Percentiles rank a stretch among this genome's conserved stretches.
phyloP scores from a whole-genome alignment of 139 green algal genomes.

The Asterochloris erici region DNA sequence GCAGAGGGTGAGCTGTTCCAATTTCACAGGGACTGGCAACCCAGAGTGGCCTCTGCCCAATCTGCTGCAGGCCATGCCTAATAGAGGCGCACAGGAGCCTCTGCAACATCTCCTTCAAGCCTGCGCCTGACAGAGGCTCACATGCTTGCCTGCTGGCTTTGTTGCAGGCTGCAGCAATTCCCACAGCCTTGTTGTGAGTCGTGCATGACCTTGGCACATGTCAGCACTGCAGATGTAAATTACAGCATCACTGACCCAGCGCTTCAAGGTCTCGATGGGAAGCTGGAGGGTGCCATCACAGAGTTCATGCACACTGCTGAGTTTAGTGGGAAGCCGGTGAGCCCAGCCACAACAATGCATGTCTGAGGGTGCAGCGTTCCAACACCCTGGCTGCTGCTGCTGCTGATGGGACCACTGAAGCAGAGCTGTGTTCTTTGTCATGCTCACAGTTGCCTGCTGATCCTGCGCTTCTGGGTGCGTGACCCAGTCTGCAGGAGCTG shows the following conservation, averaged over 20 bases:
- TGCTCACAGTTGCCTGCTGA: not conserved
- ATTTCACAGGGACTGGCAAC: not conserved
- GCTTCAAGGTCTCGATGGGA: slow-evolving; percentile 49
- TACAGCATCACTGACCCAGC: slow-evolving; percentile 35
- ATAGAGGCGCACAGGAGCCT: not conserved
- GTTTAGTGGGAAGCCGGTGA: slow-evolving; percentile 71
- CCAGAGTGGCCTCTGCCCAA: not conserved
- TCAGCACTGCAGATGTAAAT: no score
- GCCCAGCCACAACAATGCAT: not conserved
- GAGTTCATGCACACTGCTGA: slow-evolving; percentile 58
- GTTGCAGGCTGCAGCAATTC: slow-evolving; percentile 15
- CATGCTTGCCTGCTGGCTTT: not conserved
- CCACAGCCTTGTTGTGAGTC: not conserved
- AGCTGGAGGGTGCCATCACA: slow-evolving; percentile 40
- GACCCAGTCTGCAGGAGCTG: not conserved
- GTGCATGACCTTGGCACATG: no score
- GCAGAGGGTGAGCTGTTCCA: slow-evolving; percentile 12
- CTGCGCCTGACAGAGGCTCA: not conserved
- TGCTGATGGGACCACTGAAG: slow-evolving; percentile 8
- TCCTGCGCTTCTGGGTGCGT: slow-evolving; percentile 10
- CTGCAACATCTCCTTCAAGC: not conserved
- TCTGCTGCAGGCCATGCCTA: not conserved
- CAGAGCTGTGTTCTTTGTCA: not conserved
- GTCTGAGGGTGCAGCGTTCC: not conserved
- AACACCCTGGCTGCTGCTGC: not conserved